Percentiles rank a stretch among this genome's conserved stretches.
phyloP scores from a whole-genome alignment of 1,284 basidiomycete genomes.

The Exobasidium cylindrosporum region DNA sequence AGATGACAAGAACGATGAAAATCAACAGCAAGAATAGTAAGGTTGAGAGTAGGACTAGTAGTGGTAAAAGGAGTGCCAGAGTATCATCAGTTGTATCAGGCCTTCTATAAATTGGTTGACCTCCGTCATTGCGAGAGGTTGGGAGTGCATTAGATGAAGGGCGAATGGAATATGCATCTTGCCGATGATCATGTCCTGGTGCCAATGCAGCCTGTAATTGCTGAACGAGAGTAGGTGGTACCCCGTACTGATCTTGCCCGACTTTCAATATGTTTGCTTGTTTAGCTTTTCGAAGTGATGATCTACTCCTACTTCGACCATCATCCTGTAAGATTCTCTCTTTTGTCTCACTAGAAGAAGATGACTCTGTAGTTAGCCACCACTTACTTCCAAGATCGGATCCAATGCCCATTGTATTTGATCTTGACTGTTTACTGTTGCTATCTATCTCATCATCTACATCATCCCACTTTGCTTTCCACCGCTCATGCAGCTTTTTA shows the following conservation, averaged over 20 bases:
- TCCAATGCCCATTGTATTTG: neutral
- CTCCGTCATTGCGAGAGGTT: neutral
- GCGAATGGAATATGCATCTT: neutral
- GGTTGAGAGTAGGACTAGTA: constrained; percentile 81
- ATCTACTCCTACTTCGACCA: neutral
- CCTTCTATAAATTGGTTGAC: constrained; percentile 2
- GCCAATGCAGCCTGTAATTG: neutral
- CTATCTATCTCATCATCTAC: neutral
- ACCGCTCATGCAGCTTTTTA: neutral
- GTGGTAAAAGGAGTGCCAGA: constrained; percentile 56
- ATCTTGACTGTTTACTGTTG: neutral
- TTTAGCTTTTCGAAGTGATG: neutral
- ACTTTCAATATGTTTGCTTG: neutral
- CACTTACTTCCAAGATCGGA: neutral
- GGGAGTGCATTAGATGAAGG: neutral
- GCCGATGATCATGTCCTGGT: neutral
- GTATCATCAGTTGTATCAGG: constrained; percentile 12
- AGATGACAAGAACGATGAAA: constrained; percentile 46
- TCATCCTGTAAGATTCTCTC: neutral
- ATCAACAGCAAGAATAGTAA: constrained; percentile 73
- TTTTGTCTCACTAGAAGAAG: neutral
- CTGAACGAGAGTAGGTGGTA: neutral
- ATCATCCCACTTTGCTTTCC: constrained; percentile 6
- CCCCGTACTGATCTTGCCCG: neutral
- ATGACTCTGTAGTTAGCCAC: neutral